Evolutionary conservation across 495 filamentous ascomycete genomes (phyloP), one percentile per base, ranked within the genome.

Genomic region (Xylaria cubensis): DNA sequence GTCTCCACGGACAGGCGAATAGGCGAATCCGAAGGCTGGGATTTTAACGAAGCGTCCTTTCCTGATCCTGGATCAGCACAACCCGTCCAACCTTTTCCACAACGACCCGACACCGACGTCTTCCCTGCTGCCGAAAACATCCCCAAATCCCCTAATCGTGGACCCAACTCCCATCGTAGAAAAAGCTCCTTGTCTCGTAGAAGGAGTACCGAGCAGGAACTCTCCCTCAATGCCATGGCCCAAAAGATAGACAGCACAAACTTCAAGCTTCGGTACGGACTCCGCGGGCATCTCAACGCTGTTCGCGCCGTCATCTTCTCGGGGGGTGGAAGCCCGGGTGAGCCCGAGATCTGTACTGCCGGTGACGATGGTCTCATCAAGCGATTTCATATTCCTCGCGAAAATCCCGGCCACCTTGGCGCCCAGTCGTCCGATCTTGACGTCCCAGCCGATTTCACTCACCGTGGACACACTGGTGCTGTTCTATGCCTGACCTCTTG

Each of bases 361-460:
- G 95, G 97, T 67, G 96, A 99, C 78, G 96, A 99, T 78, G 95
- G 95, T 61, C 90, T 92, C 62, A 91, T 99, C 79, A 99, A 98
- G 80, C 90, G 96, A 70, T 99, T 97, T 92, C 95, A 97, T 73
- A 94, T 98, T 42, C 95, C 95, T 5, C 90, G 88, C 29, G 92
- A 92, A 67, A 91, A 91, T 29, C 73, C 76, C 4, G 81, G 79
- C 53, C 88, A 89, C 73, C 12, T 74, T 1, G 83, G 84, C 0
- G 86, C 88, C 32, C 80, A 88, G 53, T 86, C 88, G 46, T 92
- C 88, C 53, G 95, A 98, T 79, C 86, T 98, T 64, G 96, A 99
- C 80, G 94, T 99, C 32, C 88, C 88, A 29, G 93, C 92, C 73
- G 95, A 97, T 80, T 98, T 97, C 74, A 97, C 96, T 9, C 96